Conservation (phyloP, 148 eudicot genomes). For the Diospyros kaki region DNA sequence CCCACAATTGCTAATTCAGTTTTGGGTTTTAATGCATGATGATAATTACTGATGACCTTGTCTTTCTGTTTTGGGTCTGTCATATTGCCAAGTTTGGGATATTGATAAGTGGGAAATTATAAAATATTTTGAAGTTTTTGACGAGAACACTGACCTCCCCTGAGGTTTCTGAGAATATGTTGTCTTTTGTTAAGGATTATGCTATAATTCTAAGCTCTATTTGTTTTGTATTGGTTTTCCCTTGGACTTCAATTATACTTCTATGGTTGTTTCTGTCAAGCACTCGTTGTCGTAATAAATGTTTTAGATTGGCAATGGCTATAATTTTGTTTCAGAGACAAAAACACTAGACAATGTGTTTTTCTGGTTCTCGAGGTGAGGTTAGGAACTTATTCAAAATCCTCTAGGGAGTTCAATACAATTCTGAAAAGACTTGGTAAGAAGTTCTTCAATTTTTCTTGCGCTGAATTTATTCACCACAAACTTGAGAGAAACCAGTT, state of each 20-base stretch:
- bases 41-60: neutral
- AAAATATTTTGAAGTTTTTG: neutral
- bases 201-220: neutral
- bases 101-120: neutral
- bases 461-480: conserved; percentile 3
- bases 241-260: neutral
- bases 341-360: too few relatives aligned
- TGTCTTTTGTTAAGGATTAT: neutral
- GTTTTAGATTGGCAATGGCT: neutral
- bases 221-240: neutral
- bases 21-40: neutral
- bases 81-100: neutral
- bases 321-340: too few relatives aligned
- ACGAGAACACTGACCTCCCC: neutral
- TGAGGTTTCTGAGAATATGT: neutral
- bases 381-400: neutral
- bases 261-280: neutral
- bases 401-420: neutral
- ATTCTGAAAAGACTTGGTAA: neutral
- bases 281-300: neutral
- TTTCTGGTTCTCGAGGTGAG: neutral
- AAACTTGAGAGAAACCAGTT: neutral
- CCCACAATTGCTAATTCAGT: neutral
- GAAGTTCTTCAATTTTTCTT: neutral
- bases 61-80: neutral